phyloP scores from a whole-genome alignment of 1,284 basidiomycete genomes.

The Ceratobasidium sp. region DNA sequence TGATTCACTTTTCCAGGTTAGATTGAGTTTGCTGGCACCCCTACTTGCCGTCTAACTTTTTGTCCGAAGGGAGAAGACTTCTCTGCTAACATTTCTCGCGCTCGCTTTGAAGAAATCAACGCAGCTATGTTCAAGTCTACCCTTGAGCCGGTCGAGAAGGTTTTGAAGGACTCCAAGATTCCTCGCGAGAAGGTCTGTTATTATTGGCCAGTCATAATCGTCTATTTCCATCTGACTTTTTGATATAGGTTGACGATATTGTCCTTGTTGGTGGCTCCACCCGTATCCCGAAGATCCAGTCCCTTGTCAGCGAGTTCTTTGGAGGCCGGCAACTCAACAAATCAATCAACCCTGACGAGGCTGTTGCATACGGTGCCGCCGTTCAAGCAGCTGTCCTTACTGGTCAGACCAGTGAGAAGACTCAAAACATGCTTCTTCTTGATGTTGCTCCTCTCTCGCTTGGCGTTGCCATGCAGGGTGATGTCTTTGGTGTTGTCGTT shows the following conservation, averaged over 20 bases:
- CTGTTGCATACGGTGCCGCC: slow-evolving; percentile 98
- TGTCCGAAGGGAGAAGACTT: slow-evolving; percentile 79
- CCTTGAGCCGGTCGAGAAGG: slow-evolving; percentile 97
- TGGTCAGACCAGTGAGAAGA: slow-evolving; percentile 98
- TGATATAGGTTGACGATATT: slow-evolving; percentile 84
- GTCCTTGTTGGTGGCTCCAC: slow-evolving; percentile 99
- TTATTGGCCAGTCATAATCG: background rate
- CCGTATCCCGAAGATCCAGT: slow-evolving; percentile 99
- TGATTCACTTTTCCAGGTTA: slow-evolving; percentile 88
- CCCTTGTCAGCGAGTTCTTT: slow-evolving; percentile 98
- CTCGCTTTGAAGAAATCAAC: slow-evolving; percentile 99
- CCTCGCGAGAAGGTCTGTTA: slow-evolving; percentile 77
- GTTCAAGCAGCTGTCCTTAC: slow-evolving; percentile 99
- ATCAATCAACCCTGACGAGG: slow-evolving; percentile 99
- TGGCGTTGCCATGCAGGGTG: slow-evolving; percentile 98
- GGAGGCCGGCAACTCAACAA: slow-evolving; percentile 94
- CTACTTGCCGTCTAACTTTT: background rate
- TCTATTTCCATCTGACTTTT: slow-evolving; percentile 10
- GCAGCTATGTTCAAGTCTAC: slow-evolving; percentile 94
- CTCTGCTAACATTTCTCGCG: slow-evolving; percentile 95
- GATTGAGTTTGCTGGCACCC: background rate
- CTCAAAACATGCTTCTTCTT: slow-evolving; percentile 94
- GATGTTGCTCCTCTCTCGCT: slow-evolving; percentile 97
- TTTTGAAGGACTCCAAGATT: slow-evolving; percentile 99
- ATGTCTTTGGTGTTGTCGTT: slow-evolving; percentile 95